phyloP scores from a whole-genome alignment of 2,329 filamentous ascomycete species.

The Lasiodiplodia citricola region DNA sequence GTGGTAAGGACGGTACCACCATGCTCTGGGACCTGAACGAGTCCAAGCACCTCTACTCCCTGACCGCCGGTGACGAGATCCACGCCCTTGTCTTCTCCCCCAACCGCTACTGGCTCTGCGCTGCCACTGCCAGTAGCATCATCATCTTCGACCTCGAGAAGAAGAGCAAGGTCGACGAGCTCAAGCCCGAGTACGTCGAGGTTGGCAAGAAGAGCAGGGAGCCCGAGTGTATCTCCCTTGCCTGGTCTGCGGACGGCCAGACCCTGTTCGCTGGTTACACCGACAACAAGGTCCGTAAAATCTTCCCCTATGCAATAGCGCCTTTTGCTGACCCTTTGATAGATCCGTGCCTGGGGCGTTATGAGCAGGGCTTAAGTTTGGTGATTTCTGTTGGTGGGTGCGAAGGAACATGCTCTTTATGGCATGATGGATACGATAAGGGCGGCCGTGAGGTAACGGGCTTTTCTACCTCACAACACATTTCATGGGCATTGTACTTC shows the following conservation, averaged over 20 bases:
- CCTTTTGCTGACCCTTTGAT: background rate
- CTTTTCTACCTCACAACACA: constrained; percentile 25
- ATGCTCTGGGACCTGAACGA: constrained; percentile 99
- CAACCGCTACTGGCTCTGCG: constrained; percentile 99
- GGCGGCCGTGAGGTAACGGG: constrained; percentile 27
- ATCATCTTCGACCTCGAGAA: constrained; percentile 99
- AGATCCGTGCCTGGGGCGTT: constrained; percentile 49
- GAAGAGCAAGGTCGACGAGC: constrained; percentile 99
- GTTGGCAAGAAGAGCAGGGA: constrained; percentile 99
- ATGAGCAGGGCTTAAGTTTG: constrained; percentile 48
- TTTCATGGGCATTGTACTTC: constrained; percentile 39
- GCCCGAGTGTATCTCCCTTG: constrained; percentile 96
- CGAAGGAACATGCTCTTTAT: constrained; percentile 22
- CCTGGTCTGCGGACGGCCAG: constrained; percentile 98
- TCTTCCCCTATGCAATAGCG: too few relatives aligned
- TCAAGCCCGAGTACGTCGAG: constrained; percentile 96
- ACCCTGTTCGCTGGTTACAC: constrained; percentile 99
- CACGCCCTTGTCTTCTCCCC: constrained; percentile 99
- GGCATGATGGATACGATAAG: constrained; percentile 27
- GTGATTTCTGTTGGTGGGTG: constrained; percentile 30
- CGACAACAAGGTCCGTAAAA: constrained; percentile 74
- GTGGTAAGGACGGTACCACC: constrained; percentile 99
- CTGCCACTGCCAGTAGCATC: constrained; percentile 95
- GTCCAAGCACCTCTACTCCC: constrained; percentile 99
- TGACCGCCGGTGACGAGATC: constrained; percentile 99